Base-by-base conservation (phyloP, 164 flowering plant species). In the Vitis vinifera region DNA sequence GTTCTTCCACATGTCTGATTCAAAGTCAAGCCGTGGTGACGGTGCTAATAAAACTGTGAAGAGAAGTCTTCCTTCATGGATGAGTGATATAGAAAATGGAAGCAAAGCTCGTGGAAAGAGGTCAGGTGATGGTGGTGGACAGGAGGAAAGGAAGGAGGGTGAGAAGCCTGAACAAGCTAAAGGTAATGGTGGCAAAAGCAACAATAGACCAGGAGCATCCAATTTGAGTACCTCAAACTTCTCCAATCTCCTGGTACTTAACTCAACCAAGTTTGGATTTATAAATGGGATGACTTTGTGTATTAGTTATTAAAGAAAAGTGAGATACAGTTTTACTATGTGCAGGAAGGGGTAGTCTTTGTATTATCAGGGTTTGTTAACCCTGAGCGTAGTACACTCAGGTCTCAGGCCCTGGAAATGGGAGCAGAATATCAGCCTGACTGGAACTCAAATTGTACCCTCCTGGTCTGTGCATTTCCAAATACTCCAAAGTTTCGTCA, bases 401-500 rank as follows among this genome's bases (percentile, higher is more conserved):
- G 97, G 63, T 91, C 97, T 2, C 93, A 85, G 68, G 97, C 92
- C 12, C 59, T 92, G 68, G 96, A 86, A 69, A 96, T 96, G 99
- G 98, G 99, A 63, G 97, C 92, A 47, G 88, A 87, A 60, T 93
- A 88, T 81, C 80, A 81, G 66, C 85, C 84, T 44, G 99, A 96
- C 71, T 92, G 99, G 99, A 84, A 79, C 73, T 73, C 94, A 13
- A 76, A 85, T 48, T 93, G 96, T 82, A 92, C 99, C 16, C 89
- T 96, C 44, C 79, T 96, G 76, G 78, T 93, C 57, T 96, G 98
- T 75, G 99, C 98, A 65, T 96, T 92, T 76, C 77, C 83, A 8
- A 92, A 93, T 64, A 92, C 99, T 48, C 98, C 99, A 0, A 96
- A 93, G 84, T 96, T 87, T 75, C 88, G 91, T 56, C 98, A 89